These are phyloP conservation scores for Boletellus sp. DNA, from an alignment of 768 basidiomycete genomes.

Conservation along the genomic window DNA sequence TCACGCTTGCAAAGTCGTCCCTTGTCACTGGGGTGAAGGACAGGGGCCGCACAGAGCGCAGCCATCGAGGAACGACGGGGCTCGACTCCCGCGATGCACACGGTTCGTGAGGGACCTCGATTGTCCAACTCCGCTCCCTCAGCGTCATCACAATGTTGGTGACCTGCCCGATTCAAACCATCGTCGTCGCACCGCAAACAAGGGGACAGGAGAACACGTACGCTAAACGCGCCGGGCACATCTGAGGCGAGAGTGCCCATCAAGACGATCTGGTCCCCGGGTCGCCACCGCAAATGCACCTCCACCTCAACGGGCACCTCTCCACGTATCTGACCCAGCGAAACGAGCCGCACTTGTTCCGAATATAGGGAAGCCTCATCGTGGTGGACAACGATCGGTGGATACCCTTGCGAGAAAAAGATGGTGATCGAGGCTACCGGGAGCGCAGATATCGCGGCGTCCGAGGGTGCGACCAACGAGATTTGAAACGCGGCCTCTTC, in stretches of 20 bases:
- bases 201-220: conserved; percentile 29
- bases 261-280: conserved; percentile 53
- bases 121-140: conserved; percentile 62
- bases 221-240: conserved; percentile 49
- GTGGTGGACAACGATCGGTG: conserved; percentile 54
- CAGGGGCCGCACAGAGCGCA: conserved; percentile 51
- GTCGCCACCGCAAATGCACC: conserved; percentile 56
- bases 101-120: conserved; percentile 57
- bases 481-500: conserved; percentile 74
- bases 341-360: conserved; percentile 29
- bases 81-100: conserved; percentile 34
- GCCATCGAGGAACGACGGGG: conserved; percentile 44
- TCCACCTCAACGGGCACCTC: conserved; percentile 22
- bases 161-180: conserved; percentile 17
- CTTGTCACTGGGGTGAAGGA: conserved; percentile 52
- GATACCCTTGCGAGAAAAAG: conserved; percentile 48
- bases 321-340: conserved; percentile 46
- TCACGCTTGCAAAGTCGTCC: conserved; percentile 42
- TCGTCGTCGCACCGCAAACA: background rate
- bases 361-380: conserved; percentile 14
- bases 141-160: conserved; percentile 51
- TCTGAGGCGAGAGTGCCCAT: conserved; percentile 55
- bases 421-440: conserved; percentile 61
- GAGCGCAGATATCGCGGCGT: conserved; percentile 49
- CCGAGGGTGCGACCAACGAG: conserved; percentile 49